phyloP scores from a whole-genome alignment of 345 rosid genomes.

The Durio zibethinus region DNA sequence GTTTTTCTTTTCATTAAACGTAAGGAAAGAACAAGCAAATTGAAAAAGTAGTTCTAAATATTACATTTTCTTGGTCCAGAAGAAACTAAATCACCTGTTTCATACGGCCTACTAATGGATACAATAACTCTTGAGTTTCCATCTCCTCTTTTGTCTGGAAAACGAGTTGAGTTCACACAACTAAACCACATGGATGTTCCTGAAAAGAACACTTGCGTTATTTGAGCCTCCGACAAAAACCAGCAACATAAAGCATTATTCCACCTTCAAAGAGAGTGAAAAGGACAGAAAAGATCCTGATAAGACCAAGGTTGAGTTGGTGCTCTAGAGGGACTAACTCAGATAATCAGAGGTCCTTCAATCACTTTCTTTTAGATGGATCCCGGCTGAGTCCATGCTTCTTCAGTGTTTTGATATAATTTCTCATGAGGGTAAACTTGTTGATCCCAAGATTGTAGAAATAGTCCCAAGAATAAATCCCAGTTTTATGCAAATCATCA shows the following conservation, averaged over 20 bases:
- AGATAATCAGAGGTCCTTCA: not conserved
- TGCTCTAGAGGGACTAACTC: not conserved
- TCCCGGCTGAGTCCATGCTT: conserved; percentile 89
- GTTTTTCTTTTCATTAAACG: not conserved
- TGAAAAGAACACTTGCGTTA: not conserved
- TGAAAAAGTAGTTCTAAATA: not conserved
- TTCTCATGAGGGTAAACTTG: conserved; percentile 77
- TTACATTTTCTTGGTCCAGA: not conserved
- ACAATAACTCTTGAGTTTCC: not conserved
- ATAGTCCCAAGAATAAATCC: conserved; percentile 92
- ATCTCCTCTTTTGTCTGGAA: not conserved
- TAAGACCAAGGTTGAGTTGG: not conserved
- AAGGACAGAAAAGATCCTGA: not conserved
- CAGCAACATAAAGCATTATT: not conserved
- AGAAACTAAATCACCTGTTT: not conserved
- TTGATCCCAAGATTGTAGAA: conserved; percentile 77
- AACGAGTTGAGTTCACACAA: not conserved
- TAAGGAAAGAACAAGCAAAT: not conserved
- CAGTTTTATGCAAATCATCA: conserved; percentile 92
- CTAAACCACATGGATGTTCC: not conserved
- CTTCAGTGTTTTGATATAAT: conserved; percentile 66
- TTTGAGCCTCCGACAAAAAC: not conserved
- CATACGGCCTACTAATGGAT: not conserved
- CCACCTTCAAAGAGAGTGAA: not conserved
- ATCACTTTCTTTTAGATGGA: conserved; percentile 52